These are phyloP conservation scores for Wakefieldia striispora DNA, from an alignment of 768 basidiomycete genomes.

Conservation along the genomic window DNA sequence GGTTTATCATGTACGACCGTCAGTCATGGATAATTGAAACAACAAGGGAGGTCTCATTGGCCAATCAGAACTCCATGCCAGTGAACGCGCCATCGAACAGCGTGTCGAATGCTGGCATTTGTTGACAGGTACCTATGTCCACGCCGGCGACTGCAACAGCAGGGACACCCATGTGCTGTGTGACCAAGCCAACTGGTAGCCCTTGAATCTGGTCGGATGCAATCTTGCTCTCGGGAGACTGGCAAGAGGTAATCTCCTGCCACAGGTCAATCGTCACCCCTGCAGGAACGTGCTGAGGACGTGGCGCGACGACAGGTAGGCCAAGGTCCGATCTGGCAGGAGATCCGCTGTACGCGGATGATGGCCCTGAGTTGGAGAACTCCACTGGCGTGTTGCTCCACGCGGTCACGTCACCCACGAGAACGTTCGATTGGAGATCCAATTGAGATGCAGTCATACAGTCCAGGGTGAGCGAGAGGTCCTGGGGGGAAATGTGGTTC, in stretches of 20 bases:
- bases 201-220: neutral
- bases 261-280: slow-evolving; percentile 18
- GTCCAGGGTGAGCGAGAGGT: slow-evolving; percentile 13
- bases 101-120: slow-evolving; percentile 15
- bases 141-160: slow-evolving; percentile 6
- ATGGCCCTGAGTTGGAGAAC: slow-evolving; percentile 32
- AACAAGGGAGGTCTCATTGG: too few species aligned
- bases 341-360: slow-evolving; percentile 45
- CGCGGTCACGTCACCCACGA: slow-evolving; percentile 1
- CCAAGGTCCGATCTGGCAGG: slow-evolving; percentile 32
- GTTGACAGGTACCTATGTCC: slow-evolving; percentile 3
- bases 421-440: slow-evolving; percentile 1
- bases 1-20: too few species aligned
- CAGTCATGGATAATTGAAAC: too few species aligned
- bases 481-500: slow-evolving; percentile 25
- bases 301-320: slow-evolving; percentile 29
- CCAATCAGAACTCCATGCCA: slow-evolving; percentile 10
- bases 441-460: slow-evolving; percentile 7
- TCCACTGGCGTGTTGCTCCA: slow-evolving; percentile 16
- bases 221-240: neutral
- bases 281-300: slow-evolving; percentile 17
- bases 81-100: slow-evolving; percentile 11
- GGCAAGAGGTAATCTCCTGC: slow-evolving; percentile 10
- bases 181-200: neutral
- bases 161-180: neutral